phyloP scores from a whole-genome alignment of 495 filamentous ascomycete species.

The Penicillium taxi region DNA sequence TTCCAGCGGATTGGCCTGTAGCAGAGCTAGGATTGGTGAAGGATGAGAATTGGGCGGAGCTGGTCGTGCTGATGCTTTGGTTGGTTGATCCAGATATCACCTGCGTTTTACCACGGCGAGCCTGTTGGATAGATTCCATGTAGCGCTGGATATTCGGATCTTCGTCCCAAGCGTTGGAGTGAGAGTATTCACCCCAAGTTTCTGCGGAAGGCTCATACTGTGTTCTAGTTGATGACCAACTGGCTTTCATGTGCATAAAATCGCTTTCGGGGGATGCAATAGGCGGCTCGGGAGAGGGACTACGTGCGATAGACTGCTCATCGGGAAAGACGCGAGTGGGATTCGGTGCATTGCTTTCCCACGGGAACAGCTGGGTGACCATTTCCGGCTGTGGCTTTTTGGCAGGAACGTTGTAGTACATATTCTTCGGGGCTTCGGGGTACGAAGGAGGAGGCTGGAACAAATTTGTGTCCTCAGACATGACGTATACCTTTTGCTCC shows the following conservation, averaged over 20 bases:
- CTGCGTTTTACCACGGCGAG: constrained; percentile 54
- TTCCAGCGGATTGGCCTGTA: constrained; percentile 11
- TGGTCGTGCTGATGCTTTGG: constrained; percentile 4
- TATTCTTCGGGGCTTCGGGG: constrained; percentile 72
- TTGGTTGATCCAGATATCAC: constrained; percentile 30
- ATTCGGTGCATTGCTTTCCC: constrained; percentile 59
- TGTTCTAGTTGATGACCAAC: constrained; percentile 16
- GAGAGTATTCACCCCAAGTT: constrained; percentile 56
- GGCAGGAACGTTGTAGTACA: constrained; percentile 74
- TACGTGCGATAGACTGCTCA: constrained; percentile 26
- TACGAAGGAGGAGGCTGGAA: constrained; percentile 69
- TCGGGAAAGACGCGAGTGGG: constrained; percentile 68
- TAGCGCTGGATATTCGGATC: constrained; percentile 75
- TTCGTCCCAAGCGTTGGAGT: constrained; percentile 82
- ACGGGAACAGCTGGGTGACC: constrained; percentile 70
- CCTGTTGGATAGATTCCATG: constrained; percentile 59
- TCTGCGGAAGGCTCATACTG: constrained; percentile 33
- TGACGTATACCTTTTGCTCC: constrained; percentile 61
- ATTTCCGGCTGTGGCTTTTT: constrained; percentile 48
- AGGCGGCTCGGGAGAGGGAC: constrained; percentile 7
- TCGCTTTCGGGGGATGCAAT: background rate
- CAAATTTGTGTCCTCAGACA: constrained; percentile 60
- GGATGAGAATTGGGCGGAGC: constrained; percentile 2
- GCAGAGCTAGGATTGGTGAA: background rate
- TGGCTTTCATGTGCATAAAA: background rate